Evolutionary conservation across 2,329 filamentous ascomycete species (phyloP).

Genomic region (Graphiopsis chlorocephala): DNA sequence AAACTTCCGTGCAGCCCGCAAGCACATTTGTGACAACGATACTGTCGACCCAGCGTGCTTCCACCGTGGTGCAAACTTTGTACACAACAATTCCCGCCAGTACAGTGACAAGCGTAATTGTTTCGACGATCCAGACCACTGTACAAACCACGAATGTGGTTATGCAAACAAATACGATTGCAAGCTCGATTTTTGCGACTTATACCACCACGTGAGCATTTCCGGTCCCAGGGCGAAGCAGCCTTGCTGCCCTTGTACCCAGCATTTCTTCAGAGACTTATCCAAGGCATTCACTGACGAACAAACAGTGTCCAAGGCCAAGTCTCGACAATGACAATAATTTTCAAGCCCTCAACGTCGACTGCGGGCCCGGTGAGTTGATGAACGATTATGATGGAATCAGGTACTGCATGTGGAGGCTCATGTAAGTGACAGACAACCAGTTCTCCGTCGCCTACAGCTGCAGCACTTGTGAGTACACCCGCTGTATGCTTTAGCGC

Average conservation of each 20-base stretch:
- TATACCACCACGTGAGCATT: background rate
- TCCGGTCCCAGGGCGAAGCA: background rate
- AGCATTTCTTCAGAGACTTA: too few species aligned
- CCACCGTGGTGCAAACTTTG: background rate
- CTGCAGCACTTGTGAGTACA: background rate
- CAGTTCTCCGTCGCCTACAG: background rate
- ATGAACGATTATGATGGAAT: background rate
- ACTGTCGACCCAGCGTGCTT: background rate
- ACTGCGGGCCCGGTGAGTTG: background rate
- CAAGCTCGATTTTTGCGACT: background rate
- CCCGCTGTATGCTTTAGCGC: slow-evolving; percentile 2
- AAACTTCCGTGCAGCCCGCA: background rate
- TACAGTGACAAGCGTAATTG: background rate
- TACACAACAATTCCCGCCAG: background rate
- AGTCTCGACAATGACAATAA: background rate
- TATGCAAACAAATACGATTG: background rate
- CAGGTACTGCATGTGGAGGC: background rate
- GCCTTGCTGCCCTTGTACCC: background rate
- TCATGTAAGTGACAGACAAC: slow-evolving; percentile 1
- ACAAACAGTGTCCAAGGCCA: background rate
- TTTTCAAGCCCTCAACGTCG: background rate
- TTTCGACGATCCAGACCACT: background rate
- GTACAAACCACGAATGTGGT: background rate
- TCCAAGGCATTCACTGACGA: too few species aligned
- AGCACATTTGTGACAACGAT: background rate